Evolutionary conservation across 768 basidiomycete species (phyloP).

Genomic region (Mycena sanguinolenta): DNA sequence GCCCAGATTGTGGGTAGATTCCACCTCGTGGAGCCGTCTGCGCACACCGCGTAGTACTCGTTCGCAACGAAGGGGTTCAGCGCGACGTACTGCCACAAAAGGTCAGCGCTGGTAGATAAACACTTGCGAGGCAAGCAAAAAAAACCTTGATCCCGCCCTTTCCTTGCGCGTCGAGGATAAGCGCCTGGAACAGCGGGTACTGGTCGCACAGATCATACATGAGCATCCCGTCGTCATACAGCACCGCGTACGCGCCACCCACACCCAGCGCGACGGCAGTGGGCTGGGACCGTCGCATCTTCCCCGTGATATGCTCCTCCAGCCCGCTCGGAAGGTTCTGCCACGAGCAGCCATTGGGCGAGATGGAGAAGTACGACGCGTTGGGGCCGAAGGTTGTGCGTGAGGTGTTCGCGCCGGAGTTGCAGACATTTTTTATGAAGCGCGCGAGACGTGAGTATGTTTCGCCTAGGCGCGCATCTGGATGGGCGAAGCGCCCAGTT

Average conservation of each 20-base stretch:
- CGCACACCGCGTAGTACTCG: slow-evolving; percentile 24
- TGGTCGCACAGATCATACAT: neutral
- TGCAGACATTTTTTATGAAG: neutral
- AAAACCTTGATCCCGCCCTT: neutral
- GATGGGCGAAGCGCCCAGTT: neutral
- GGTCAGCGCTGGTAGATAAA: too few relatives aligned
- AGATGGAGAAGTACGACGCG: neutral
- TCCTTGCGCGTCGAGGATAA: neutral
- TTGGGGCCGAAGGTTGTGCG: neutral
- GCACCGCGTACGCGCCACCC: neutral
- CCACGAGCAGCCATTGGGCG: neutral
- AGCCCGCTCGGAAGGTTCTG: neutral
- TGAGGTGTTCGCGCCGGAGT: neutral
- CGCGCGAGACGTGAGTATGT: neutral
- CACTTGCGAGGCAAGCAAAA: too few relatives aligned
- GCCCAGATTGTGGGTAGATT: slow-evolving; percentile 10
- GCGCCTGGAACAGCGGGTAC: neutral
- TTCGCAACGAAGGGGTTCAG: slow-evolving; percentile 17
- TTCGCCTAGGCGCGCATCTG: neutral
- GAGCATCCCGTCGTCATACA: neutral
- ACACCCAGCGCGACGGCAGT: neutral
- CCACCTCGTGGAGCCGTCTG: slow-evolving; percentile 17
- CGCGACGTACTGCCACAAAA: slow-evolving; percentile 21
- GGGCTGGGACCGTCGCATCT: neutral
- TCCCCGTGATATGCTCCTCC: neutral